Percentiles rank a stretch among this genome's conserved stretches.
Conservation (phyloP, 2,329 filamentous ascomycete genomes). For the Talaromyces sp. region DNA sequence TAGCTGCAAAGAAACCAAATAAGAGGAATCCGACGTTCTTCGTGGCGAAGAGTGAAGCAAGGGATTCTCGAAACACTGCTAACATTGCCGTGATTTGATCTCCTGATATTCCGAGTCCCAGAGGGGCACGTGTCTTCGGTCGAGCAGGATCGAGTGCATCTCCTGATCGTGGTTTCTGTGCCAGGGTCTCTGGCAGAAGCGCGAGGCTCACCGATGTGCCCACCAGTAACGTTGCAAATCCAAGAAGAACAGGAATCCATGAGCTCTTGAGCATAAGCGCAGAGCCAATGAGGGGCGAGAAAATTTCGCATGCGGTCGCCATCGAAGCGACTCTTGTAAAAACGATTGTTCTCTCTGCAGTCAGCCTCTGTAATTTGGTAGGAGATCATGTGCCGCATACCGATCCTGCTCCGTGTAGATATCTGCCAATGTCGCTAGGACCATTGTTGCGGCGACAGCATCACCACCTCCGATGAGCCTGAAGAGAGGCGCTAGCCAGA, state of each 20-base stretch:
- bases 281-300: slow-evolving; percentile 10
- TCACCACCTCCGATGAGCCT: slow-evolving; percentile 12
- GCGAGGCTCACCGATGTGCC: slow-evolving; percentile 9
- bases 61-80: slow-evolving; percentile 7
- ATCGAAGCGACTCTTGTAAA: slow-evolving; percentile 14
- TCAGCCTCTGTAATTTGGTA: slow-evolving; percentile 11
- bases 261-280: slow-evolving; percentile 9
- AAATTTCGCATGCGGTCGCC: slow-evolving; percentile 10
- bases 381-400: background rate
- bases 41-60: slow-evolving; percentile 5
- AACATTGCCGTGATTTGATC: slow-evolving; percentile 7
- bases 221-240: slow-evolving; percentile 6
- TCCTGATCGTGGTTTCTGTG: slow-evolving; percentile 4
- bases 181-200: slow-evolving; percentile 13
- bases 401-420: slow-evolving; percentile 12
- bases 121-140: slow-evolving; percentile 1
- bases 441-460: slow-evolving; percentile 14
- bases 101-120: background rate
- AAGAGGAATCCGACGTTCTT: slow-evolving; percentile 4
- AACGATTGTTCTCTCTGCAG: slow-evolving; percentile 12
- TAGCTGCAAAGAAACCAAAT: slow-evolving; percentile 15
- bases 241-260: slow-evolving; percentile 12
- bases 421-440: slow-evolving; percentile 13
- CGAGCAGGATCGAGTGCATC: slow-evolving; percentile 7
- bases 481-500: slow-evolving; percentile 15